Evolutionary conservation across 2,329 filamentous ascomycete species (phyloP).

Genomic region (Phialophora expanda): DNA sequence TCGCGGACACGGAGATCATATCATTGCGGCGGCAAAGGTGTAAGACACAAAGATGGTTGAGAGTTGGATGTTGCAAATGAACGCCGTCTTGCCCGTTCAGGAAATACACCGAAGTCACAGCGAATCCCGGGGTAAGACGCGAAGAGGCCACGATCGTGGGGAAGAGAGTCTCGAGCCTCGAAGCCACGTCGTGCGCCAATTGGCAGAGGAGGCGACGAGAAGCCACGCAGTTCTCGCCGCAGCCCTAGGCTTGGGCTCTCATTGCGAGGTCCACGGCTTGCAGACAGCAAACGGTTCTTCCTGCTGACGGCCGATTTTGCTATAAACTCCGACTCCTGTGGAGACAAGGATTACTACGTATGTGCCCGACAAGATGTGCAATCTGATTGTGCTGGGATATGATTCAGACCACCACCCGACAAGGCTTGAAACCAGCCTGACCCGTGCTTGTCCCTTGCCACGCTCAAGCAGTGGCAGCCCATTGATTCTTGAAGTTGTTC

Average conservation of each 20-base stretch:
- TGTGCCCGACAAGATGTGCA: conserved; percentile 3
- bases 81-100: not conserved
- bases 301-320: not conserved
- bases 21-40: not conserved
- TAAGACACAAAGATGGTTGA: not conserved
- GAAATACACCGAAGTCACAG: conserved; percentile 18
- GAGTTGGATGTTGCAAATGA: not conserved
- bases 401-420: not conserved
- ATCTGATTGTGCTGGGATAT: not conserved
- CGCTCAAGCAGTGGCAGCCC: conserved; percentile 48
- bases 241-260: not conserved
- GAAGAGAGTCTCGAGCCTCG: not conserved
- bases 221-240: not conserved
- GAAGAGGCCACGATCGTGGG: not conserved
- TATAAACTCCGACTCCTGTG: conserved; percentile 1
- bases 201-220: not conserved
- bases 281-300: not conserved
- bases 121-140: conserved; percentile 4
- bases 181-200: not conserved
- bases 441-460: not conserved
- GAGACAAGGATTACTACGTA: not conserved
- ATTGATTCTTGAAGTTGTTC: conserved; percentile 53
- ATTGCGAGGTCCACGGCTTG: not conserved
- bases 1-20: conserved; percentile 1
- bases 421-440: not conserved